Base-by-base conservation (phyloP, 805 yeast genomes). In the Candida jianshihensis region DNA sequence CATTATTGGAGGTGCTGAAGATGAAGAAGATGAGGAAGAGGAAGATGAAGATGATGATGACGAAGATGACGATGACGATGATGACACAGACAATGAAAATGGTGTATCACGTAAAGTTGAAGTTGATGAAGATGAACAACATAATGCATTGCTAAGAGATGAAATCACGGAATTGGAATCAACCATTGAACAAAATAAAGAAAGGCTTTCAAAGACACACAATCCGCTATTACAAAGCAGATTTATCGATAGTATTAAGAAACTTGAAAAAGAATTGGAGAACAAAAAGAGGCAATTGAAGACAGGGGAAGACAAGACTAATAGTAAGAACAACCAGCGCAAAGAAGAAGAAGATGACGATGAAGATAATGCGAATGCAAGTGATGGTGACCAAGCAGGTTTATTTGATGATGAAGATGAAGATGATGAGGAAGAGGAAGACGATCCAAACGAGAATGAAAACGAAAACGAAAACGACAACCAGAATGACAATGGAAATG, bases 211-310 rank as follows among this genome's bases (percentile, higher is more conserved):
- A 16, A 78, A 79, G 46, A 88, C 89, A 14, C 68, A 78, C 4
- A 87, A 87, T 54, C 89, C 90, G 48, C 81, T 90, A 61, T 71
- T 92, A 75, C 78, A 81, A 53, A 83, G 81, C 58, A 80, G 97
- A 62, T 84, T 89, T 56, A 70, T 80, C 49, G 92, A 83, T 45
- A 88, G 82, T 35, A 83, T 86, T 35, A 73, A 71, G 39, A 79
- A 89, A 42, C 69, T 92, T 52, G 79, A 78, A 57, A 78, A 80
- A 37, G 96, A 90, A 49, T 70, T 87, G 41, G 96, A 87, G 37
- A 70, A 78, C 52, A 92, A 90, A 64, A 73, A 72, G 59, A 68
- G 79, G 41, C 87, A 81, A 49, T 64, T 88, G 48, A 64, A 61
- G 45, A 55, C 44, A 13, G 59, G 56, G 34, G 68, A 58, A 36